Evolutionary conservation across 1,284 basidiomycete genomes (phyloP), one percentile per base, ranked within the genome.

Genomic region (Moesziomyces sp.): DNA sequence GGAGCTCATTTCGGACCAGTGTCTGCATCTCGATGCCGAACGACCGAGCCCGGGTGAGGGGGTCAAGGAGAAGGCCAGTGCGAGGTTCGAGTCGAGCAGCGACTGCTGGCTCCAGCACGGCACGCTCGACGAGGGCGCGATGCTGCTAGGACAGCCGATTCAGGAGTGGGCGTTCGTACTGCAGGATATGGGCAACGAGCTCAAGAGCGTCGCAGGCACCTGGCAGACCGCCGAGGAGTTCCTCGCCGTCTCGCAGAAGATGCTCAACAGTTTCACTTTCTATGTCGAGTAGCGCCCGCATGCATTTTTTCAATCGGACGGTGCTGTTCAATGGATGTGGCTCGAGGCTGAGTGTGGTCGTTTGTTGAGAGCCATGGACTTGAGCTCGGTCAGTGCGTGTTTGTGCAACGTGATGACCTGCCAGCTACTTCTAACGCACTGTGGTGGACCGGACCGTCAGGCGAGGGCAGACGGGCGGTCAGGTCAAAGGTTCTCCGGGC

Each of bases 21-120:
- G 69, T 48, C 26, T 72, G 52, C 63, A 66, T 38, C 9, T 72
- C 35, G 69, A 72, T 24, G 69, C 59, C 5, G 64, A 62, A 13
- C 47, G 69, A 40, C 59, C 63, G 4, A 57, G 48, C 21, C 63
- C 63, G 0, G 51, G 38, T 0, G 47, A 59, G 0, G 42, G 43
- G 11, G 40, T 21, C n/a, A 35, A n/a, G 0, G 56, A 65, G 38
- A 52, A 54, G 58, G 44, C 23, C 13, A 9, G 40, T 19, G 24
- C 11, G 0, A 46, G 14, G 47, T 72, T 67, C 19, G 69, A 60
- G 0, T 30, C 59, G 33, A 53, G 48, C 23, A 44, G 52, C 23
- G 58, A 67, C 5, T 72, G 69, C 28, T 72, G 69, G 69, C 46
- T 72, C 56, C 69, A 72, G 23, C 69, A 72, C 42, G 69, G 69